Evolutionary conservation across 2,329 filamentous ascomycete species (phyloP).

Genomic region (Beauveria asiatica): DNA sequence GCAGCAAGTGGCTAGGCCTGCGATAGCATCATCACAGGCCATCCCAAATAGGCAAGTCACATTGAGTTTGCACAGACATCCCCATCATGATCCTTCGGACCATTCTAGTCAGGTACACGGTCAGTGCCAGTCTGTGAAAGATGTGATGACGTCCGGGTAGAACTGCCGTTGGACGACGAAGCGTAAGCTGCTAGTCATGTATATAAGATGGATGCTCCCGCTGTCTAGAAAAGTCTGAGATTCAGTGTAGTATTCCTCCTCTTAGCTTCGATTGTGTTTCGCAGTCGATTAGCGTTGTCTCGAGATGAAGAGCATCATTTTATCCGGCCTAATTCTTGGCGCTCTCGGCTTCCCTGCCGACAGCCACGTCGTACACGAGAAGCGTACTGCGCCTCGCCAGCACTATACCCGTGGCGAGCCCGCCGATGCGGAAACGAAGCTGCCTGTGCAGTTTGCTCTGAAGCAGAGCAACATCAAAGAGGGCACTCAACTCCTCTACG

Average conservation of each 20-base stretch:
- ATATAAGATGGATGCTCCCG: neutral
- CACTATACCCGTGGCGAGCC: conserved; percentile 10
- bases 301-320: conserved; percentile 3
- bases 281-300: neutral
- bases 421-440: conserved; percentile 3
- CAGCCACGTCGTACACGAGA: conserved; percentile 13
- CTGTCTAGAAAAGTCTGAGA: neutral
- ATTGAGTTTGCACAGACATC: neutral
- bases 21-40: neutral
- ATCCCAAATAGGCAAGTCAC: neutral
- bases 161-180: neutral
- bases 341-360: conserved; percentile 6
- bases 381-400: conserved; percentile 7
- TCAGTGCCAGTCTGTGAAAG: neutral
- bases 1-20: no score
- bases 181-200: neutral
- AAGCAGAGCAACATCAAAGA: conserved; percentile 34
- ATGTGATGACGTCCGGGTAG: neutral
- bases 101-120: neutral
- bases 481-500: conserved; percentile 32
- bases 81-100: neutral
- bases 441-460: conserved; percentile 34
- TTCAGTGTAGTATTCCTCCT: neutral
- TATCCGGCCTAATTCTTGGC: conserved; percentile 5
- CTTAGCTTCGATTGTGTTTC: neutral